Conservation (phyloP, 2,329 filamentous ascomycete genomes). For the Exophiala xenobiotica region DNA sequence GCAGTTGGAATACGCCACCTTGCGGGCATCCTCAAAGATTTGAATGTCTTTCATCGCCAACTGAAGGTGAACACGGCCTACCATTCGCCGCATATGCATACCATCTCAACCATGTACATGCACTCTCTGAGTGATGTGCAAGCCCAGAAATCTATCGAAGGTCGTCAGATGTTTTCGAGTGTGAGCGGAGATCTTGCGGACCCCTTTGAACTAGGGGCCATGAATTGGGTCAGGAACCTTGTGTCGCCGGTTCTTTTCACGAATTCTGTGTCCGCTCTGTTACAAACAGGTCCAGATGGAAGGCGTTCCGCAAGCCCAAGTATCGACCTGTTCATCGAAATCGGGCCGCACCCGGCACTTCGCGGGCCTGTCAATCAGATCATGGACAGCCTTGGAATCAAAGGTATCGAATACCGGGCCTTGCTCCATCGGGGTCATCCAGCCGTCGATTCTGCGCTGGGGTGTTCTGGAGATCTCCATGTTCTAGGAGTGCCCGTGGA, state of each 20-base stretch:
- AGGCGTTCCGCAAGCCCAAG: constrained; percentile 4
- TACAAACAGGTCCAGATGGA: too few species aligned
- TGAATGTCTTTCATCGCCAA: constrained; percentile 31
- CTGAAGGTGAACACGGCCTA: constrained; percentile 35
- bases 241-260: constrained; percentile 31
- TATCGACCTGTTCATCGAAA: constrained; percentile 33
- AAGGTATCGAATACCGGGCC: constrained; percentile 28
- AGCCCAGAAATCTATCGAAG: not conserved
- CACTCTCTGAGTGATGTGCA: constrained; percentile 12
- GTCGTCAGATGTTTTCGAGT: constrained; percentile 24
- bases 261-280: constrained; percentile 15
- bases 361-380: constrained; percentile 35
- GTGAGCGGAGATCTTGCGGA: constrained; percentile 31
- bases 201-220: not conserved
- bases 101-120: constrained; percentile 31
- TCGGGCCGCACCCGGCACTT: constrained; percentile 41
- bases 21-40: constrained; percentile 10
- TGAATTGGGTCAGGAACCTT: constrained; percentile 33
- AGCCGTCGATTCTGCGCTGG: constrained; percentile 21
- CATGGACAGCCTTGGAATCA: constrained; percentile 4
- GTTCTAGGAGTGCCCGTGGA: constrained; percentile 4
- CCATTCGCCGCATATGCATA: constrained; percentile 34
- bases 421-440: constrained; percentile 26
- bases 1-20: constrained; percentile 28
- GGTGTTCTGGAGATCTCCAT: constrained; percentile 5